Evolutionary conservation across 176 grass and related monocot species (phyloP).

Genomic region (Cenchrus fungigraminus): DNA sequence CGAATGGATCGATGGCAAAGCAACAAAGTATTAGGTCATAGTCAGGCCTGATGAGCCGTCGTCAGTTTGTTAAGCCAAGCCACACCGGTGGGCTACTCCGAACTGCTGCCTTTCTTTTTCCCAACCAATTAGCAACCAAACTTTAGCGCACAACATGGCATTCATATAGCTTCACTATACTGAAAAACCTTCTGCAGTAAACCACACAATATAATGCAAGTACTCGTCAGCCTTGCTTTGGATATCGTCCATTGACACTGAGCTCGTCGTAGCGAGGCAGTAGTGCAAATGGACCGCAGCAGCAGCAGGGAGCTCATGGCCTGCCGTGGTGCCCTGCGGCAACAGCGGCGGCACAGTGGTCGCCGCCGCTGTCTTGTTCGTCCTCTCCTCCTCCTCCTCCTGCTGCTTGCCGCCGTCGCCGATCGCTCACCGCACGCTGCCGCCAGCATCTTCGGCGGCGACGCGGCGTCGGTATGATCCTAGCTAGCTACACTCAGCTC

Average conservation of each 20-base stretch:
- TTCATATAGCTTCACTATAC: neutral
- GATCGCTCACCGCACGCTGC: neutral
- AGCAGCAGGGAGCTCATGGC: neutral
- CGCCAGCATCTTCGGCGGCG: constrained; percentile 21
- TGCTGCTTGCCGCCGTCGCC: neutral
- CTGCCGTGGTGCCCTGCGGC: neutral
- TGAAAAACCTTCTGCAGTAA: neutral
- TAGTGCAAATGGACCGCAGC: neutral
- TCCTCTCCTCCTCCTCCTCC: neutral
- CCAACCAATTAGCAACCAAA: constrained; percentile 11
- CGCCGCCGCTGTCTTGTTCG: neutral
- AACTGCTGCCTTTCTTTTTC: neutral
- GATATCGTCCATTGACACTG: too few relatives aligned
- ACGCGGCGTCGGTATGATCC: neutral
- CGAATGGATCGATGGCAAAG: neutral
- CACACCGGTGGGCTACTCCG: neutral
- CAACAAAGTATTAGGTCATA: neutral
- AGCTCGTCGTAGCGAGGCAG: too few relatives aligned
- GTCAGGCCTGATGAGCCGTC: neutral
- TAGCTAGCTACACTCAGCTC: too few relatives aligned
- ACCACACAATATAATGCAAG: too few relatives aligned
- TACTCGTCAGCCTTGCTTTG: too few relatives aligned
- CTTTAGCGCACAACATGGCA: neutral
- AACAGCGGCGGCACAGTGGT: neutral
- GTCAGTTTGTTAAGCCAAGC: neutral